These are phyloP conservation scores for Ceratobasidium sp. DNA, from an alignment of 1,284 basidiomycete species.

Conservation along the genomic window DNA sequence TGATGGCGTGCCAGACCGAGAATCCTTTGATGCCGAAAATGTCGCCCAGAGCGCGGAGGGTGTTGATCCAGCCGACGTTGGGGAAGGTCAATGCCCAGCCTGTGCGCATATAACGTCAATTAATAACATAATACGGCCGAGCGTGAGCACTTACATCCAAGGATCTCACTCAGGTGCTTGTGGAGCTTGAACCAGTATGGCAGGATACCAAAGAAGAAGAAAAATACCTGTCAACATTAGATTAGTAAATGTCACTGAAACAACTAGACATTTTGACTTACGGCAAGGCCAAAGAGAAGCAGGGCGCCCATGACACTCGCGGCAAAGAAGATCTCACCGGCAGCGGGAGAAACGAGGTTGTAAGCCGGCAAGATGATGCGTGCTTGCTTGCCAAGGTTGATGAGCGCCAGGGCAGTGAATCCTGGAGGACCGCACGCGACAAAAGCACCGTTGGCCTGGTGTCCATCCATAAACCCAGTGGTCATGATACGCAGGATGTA, in stretches of 20 bases:
- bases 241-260: not conserved
- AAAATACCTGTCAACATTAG: not conserved
- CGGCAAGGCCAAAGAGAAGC: conserved; percentile 48
- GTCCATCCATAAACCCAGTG: conserved; percentile 47
- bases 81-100: conserved; percentile 50
- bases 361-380: conserved; percentile 42
- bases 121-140: not conserved
- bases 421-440: conserved; percentile 49
- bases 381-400: conserved; percentile 47
- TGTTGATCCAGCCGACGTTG: conserved; percentile 48
- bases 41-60: conserved; percentile 47
- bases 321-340: conserved; percentile 48
- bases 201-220: conserved; percentile 42
- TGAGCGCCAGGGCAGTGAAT: conserved; percentile 48
- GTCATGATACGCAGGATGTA: conserved; percentile 47
- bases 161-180: conserved; percentile 49
- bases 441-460: conserved; percentile 50
- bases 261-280: conserved; percentile 35
- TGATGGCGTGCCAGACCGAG: conserved; percentile 42
- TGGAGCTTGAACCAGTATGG: conserved; percentile 50
- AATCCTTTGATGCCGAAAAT: conserved; percentile 43
- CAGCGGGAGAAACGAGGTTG: conserved; percentile 42
- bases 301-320: conserved; percentile 40
- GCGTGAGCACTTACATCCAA: conserved; percentile 42
- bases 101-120: conserved; percentile 20